phyloP scores from a whole-genome alignment of 371 early-diverging fungal genomes.

The Chytridiales sp. region DNA sequence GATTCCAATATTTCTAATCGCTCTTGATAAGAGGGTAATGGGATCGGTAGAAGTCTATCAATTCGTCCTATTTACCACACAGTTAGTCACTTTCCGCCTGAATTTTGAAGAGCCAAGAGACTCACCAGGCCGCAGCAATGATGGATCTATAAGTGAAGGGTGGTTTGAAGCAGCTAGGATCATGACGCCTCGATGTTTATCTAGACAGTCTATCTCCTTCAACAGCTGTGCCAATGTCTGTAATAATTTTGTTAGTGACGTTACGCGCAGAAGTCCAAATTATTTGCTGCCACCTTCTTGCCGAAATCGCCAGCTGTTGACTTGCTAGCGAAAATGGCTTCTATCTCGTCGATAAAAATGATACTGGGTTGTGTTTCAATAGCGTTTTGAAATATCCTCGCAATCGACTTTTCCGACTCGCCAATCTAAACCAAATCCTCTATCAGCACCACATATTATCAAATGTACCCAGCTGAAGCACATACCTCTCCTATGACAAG shows the following conservation, averaged over 20 bases:
- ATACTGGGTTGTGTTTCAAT: constrained; percentile 41
- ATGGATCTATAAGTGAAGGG: constrained; percentile 72
- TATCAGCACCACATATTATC: background rate
- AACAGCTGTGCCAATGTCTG: constrained; percentile 71
- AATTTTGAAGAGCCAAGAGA: background rate
- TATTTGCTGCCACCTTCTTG: constrained; percentile 50
- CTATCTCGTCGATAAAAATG: constrained; percentile 60
- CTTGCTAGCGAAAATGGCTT: constrained; percentile 71
- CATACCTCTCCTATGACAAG: constrained; percentile 40
- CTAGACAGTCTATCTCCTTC: constrained; percentile 76
- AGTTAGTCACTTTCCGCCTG: background rate
- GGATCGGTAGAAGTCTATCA: constrained; percentile 80
- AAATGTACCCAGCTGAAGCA: constrained; percentile 13
- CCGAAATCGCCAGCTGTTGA: constrained; percentile 63
- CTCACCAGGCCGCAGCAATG: constrained; percentile 81
- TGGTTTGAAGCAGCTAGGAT: constrained; percentile 87
- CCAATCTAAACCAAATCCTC: constrained; percentile 37
- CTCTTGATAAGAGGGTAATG: constrained; percentile 65
- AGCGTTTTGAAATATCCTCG: constrained; percentile 36
- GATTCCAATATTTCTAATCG: constrained; percentile 73
- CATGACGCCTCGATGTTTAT: constrained; percentile 48
- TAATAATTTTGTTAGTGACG: constrained; percentile 5
- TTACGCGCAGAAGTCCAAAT: background rate
- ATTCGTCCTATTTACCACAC: constrained; percentile 60
- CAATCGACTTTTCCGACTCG: constrained; percentile 43